These are phyloP conservation scores for Ilex aquifolium DNA, from an alignment of 257 asterid species.

Conservation along the genomic window DNA sequence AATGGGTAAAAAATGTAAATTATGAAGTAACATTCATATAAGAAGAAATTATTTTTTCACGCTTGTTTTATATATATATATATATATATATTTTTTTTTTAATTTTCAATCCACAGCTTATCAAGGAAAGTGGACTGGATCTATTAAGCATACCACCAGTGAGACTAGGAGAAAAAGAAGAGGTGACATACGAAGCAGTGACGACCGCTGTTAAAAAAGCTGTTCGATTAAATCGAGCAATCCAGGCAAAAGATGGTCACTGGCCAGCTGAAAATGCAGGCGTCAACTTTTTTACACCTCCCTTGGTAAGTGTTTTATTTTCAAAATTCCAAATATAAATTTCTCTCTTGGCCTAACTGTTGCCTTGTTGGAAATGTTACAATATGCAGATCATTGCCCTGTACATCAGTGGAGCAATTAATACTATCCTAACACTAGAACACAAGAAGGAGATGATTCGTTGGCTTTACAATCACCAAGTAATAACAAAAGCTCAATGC, in stretches of 20 bases:
- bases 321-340: neutral
- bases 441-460: neutral
- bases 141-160: neutral
- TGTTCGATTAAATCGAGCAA: conserved; percentile 1
- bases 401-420: neutral
- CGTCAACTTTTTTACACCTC: neutral
- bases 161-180: neutral
- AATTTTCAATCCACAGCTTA: neutral
- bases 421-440: neutral
- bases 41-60: too few relatives aligned
- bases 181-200: neutral
- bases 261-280: neutral
- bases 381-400: neutral
- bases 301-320: neutral
- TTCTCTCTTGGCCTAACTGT: too few relatives aligned
- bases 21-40: too few relatives aligned
- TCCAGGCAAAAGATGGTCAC: neutral
- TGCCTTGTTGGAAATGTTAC: neutral
- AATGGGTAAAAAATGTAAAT: too few relatives aligned
- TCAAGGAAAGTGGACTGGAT: neutral
- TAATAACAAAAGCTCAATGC: neutral
- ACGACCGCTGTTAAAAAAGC: neutral
- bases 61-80: too few relatives aligned
- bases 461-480: neutral
- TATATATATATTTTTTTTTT: too few relatives aligned